These are phyloP conservation scores for Otatea glauca DNA, from an alignment of 176 grass and related monocot species.

Conservation along the genomic window DNA sequence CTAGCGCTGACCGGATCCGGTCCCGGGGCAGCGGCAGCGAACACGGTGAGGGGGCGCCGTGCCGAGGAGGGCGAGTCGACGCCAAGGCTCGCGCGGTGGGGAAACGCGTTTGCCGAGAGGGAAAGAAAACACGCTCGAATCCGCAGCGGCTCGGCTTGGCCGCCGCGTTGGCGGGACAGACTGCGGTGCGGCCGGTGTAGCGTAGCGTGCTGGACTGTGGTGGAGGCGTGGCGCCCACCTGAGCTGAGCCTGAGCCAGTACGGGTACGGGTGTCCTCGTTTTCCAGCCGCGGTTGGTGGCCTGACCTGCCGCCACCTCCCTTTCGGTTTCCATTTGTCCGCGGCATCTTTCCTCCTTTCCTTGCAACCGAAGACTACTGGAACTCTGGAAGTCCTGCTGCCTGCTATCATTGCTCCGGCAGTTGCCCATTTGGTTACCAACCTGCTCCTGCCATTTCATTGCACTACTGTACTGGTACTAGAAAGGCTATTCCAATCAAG, in stretches of 20 bases:
- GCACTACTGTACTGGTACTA: neutral
- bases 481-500: neutral
- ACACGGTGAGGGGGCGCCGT: neutral
- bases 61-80: neutral
- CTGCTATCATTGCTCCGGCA: neutral
- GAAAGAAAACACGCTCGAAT: neutral
- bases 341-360: neutral
- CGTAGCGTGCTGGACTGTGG: neutral
- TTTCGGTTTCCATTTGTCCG: slow-evolving; percentile 37
- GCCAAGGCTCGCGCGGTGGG: neutral
- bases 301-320: neutral
- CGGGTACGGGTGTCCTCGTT: slow-evolving; percentile 32
- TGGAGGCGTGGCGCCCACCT: neutral
- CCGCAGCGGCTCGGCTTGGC: slow-evolving; percentile 1
- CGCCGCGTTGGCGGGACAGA: neutral
- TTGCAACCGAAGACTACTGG: neutral
- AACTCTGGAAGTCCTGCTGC: neutral
- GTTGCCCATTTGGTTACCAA: neutral
- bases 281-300: slow-evolving; percentile 31
- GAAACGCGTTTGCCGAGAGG: neutral
- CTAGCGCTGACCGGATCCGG: slow-evolving; percentile 43
- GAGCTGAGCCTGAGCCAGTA: neutral
- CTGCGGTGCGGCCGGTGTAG: neutral
- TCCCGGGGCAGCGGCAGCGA: neutral
- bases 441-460: neutral